phyloP scores from a whole-genome alignment of 495 filamentous ascomycete species.

The Penicillium bialowiezense region DNA sequence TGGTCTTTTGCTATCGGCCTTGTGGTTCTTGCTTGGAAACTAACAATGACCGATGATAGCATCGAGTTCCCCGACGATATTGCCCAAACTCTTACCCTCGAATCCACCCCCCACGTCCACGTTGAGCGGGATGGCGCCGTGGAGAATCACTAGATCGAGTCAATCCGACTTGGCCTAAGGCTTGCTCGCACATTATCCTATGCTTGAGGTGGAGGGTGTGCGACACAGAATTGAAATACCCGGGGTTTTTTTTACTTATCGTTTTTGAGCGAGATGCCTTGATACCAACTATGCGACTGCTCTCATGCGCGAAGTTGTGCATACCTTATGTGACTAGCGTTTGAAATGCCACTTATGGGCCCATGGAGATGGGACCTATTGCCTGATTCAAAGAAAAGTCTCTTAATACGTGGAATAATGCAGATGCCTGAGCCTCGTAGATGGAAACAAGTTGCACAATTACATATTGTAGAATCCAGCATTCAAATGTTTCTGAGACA shows the following conservation, averaged over 20 bases:
- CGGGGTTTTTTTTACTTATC: conserved; percentile 7
- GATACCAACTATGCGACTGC: conserved; percentile 16
- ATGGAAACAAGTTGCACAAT: too few relatives aligned
- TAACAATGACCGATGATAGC: conserved; percentile 40
- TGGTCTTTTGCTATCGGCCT: background rate
- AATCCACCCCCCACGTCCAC: conserved; percentile 64
- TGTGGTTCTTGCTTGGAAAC: background rate
- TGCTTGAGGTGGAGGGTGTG: background rate
- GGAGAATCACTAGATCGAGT: conserved; percentile 58
- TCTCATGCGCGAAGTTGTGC: conserved; percentile 10
- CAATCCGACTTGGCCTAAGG: background rate
- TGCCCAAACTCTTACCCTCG: conserved; percentile 60
- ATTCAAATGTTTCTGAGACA: background rate
- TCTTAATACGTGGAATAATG: too few relatives aligned
- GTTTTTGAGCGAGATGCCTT: conserved; percentile 16
- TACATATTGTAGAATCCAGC: background rate
- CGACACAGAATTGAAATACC: background rate
- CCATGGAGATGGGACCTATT: background rate
- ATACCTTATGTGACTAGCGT: conserved; percentile 1
- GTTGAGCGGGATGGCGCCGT: conserved; percentile 74
- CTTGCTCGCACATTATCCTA: background rate
- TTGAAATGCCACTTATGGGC: background rate
- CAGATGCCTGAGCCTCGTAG: too few relatives aligned
- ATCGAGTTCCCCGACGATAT: conserved; percentile 69
- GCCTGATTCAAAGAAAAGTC: too few relatives aligned